These are phyloP conservation scores for Suhomyces choctaworum DNA, from an alignment of 1,139 yeast species.

Conservation along the genomic window DNA sequence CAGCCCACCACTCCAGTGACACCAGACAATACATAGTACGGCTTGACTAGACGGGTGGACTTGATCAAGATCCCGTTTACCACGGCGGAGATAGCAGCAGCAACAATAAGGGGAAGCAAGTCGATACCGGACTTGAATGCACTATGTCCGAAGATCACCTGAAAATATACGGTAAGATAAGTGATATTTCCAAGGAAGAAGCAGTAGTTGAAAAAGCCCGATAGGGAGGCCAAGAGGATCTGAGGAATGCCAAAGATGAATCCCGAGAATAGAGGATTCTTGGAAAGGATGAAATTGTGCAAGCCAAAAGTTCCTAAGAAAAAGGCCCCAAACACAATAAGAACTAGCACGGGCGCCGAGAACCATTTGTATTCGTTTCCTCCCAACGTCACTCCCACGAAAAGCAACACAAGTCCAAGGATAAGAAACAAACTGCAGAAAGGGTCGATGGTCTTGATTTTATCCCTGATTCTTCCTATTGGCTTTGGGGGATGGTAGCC, in stretches of 20 bases:
- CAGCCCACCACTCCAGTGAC: slow-evolving; percentile 21
- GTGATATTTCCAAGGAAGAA: slow-evolving; percentile 20
- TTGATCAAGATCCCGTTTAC: slow-evolving; percentile 21
- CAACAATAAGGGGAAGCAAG: slow-evolving; percentile 21
- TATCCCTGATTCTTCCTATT: slow-evolving; percentile 9
- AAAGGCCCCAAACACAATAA: slow-evolving; percentile 19
- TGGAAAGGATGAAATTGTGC: slow-evolving; percentile 20
- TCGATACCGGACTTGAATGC: slow-evolving; percentile 25
- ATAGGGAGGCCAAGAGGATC: slow-evolving; percentile 15
- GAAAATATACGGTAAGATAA: slow-evolving; percentile 26
- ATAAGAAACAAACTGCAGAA: slow-evolving; percentile 19
- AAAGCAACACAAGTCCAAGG: slow-evolving; percentile 20
- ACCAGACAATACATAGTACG: slow-evolving; percentile 19
- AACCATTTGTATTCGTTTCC: slow-evolving; percentile 20
- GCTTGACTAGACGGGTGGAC: slow-evolving; percentile 19
- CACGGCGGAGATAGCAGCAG: slow-evolving; percentile 20
- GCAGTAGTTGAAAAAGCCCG: slow-evolving; percentile 19
- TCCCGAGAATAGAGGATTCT: slow-evolving; percentile 17
- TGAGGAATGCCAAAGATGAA: slow-evolving; percentile 18
- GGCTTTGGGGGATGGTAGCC: slow-evolving; percentile 22
- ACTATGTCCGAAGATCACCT: slow-evolving; percentile 20
- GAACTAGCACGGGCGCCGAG: slow-evolving; percentile 20
- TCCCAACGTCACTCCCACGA: slow-evolving; percentile 22
- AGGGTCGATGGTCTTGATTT: slow-evolving; percentile 17
- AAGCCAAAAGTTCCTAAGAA: slow-evolving; percentile 14